Conservation (phyloP, 1,284 basidiomycete genomes). For the Anthracocystis setariae region DNA sequence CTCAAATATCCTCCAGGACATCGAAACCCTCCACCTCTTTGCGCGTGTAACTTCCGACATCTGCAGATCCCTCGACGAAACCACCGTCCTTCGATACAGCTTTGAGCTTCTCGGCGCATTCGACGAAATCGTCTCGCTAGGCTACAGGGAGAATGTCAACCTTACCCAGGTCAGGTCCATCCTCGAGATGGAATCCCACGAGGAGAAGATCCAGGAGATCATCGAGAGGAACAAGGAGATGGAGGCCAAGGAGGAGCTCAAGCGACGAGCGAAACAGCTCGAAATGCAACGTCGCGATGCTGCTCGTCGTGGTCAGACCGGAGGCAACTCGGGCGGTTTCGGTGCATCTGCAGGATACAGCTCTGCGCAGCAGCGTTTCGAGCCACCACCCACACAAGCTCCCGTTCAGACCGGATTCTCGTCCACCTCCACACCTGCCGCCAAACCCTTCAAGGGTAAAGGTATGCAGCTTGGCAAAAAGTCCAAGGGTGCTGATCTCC, state of each 20-base stretch:
- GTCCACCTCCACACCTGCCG: constrained; percentile 42
- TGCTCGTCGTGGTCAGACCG: constrained; percentile 56
- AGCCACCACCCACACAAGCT: constrained; percentile 52
- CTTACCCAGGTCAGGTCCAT: constrained; percentile 90
- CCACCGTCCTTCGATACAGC: constrained; percentile 88
- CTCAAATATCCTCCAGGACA: constrained; percentile 97
- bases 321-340: constrained; percentile 48
- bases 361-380: constrained; percentile 48
- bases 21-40: constrained; percentile 92
- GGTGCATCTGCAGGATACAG: constrained; percentile 38
- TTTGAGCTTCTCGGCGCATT: constrained; percentile 96
- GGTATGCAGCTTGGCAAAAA: constrained; percentile 99
- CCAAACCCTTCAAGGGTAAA: constrained; percentile 87
- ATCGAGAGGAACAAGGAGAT: constrained; percentile 99
- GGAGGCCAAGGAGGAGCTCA: constrained; percentile 98
- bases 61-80: constrained; percentile 78
- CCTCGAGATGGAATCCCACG: constrained; percentile 98
- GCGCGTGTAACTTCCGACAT: constrained; percentile 93
- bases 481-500: constrained; percentile 82
- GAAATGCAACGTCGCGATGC: constrained; percentile 88
- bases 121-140: constrained; percentile 93
- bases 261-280: constrained; percentile 95
- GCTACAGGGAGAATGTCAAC: constrained; percentile 92
- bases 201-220: constrained; percentile 99
- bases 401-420: constrained; percentile 57